phyloP scores from a whole-genome alignment of 192 early-diverging fungal genomes.

The Umbelopsis sp. region DNA sequence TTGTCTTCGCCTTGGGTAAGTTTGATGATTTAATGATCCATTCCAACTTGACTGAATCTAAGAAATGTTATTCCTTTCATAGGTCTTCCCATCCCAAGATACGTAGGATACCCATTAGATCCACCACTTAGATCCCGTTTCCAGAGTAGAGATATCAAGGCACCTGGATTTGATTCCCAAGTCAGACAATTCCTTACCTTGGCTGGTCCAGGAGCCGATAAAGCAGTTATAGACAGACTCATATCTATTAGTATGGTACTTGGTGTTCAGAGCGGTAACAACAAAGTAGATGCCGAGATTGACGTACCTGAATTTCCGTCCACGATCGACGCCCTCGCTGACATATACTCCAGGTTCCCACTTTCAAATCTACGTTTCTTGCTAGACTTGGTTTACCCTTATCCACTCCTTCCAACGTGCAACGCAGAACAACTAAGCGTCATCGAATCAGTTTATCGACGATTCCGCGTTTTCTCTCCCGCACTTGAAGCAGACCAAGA shows the following conservation, averaged over 20 bases:
- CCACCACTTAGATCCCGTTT: slow-evolving; percentile 82
- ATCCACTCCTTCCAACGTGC: slow-evolving; percentile 57
- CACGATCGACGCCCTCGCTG: slow-evolving; percentile 49
- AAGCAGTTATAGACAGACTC: slow-evolving; percentile 45
- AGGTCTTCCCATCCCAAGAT: slow-evolving; percentile 73
- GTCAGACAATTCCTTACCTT: slow-evolving; percentile 47
- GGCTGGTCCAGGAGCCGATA: slow-evolving; percentile 41
- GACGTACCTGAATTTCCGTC: slow-evolving; percentile 65
- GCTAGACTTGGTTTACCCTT: slow-evolving; percentile 64
- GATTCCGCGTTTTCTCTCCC: slow-evolving; percentile 52
- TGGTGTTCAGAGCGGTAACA: slow-evolving; percentile 43
- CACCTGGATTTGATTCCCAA: slow-evolving; percentile 54
- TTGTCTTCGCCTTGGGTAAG: slow-evolving; percentile 68
- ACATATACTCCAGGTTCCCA: slow-evolving; percentile 44
- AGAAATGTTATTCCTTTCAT: neutral
- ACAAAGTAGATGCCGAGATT: slow-evolving; percentile 35
- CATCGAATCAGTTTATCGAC: slow-evolving; percentile 61
- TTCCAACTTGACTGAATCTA: no score
- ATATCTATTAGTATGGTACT: slow-evolving; percentile 58
- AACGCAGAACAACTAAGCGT: slow-evolving; percentile 58
- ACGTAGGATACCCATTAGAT: slow-evolving; percentile 71
- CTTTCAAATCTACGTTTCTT: slow-evolving; percentile 51
- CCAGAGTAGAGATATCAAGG: slow-evolving; percentile 66
- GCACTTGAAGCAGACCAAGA: slow-evolving; percentile 45
- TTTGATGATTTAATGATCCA: no score